Percentiles rank a stretch among this genome's conserved stretches.
Conservation (phyloP, 1,139 yeast genomes). For the Yamadazyma trypodendri region DNA sequence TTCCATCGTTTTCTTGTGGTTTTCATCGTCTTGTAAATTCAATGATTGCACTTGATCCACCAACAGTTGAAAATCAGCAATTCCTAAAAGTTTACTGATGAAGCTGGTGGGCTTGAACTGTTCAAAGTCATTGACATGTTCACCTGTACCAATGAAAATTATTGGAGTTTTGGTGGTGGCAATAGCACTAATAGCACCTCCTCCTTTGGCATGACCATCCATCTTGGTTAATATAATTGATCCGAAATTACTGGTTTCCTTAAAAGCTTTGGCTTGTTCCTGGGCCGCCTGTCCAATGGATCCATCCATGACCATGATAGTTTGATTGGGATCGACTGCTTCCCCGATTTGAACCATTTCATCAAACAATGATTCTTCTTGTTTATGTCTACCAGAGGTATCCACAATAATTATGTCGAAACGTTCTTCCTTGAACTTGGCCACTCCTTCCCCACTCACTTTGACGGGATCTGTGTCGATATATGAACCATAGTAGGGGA, state of each 20-base stretch:
- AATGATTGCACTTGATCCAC: constrained; percentile 91
- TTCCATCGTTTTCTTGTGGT: constrained; percentile 85
- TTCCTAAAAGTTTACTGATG: constrained; percentile 85
- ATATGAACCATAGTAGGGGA: constrained; percentile 93
- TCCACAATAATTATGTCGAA: constrained; percentile 94
- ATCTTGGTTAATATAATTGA: constrained; percentile 92
- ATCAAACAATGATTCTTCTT: constrained; percentile 84
- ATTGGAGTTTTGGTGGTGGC: constrained; percentile 98
- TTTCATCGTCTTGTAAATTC: constrained; percentile 66
- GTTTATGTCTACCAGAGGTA: constrained; percentile 97
- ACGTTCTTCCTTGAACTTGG: constrained; percentile 83
- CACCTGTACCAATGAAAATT: constrained; percentile 96
- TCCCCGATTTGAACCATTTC: constrained; percentile 94
- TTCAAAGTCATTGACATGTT: constrained; percentile 91
- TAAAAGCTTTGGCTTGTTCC: constrained; percentile 89
- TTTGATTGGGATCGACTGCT: constrained; percentile 85
- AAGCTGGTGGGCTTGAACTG: constrained; percentile 88
- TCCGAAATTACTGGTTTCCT: constrained; percentile 90
- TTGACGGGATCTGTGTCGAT: constrained; percentile 94
- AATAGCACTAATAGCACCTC: constrained; percentile 98
- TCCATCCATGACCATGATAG: constrained; percentile 97
- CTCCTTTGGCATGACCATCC: constrained; percentile 99
- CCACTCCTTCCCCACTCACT: constrained; percentile 90
- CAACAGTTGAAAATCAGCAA: constrained; percentile 92
- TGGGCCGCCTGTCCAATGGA: constrained; percentile 99